Conservation (phyloP, 805 yeast genomes). For the Barnettozyma californica region DNA sequence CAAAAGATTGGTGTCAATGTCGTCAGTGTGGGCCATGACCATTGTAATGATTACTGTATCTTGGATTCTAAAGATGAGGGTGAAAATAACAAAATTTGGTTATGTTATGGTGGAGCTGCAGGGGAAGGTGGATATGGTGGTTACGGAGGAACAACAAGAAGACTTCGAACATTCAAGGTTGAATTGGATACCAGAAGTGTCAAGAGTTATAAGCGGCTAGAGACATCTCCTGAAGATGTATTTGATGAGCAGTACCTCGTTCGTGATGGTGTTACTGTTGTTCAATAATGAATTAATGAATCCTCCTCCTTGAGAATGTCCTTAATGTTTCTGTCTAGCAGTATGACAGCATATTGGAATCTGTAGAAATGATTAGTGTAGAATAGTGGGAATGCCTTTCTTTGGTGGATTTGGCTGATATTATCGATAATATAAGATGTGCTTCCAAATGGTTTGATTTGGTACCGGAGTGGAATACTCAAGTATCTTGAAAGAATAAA, state of each 20-base stretch:
- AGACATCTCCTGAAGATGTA: slow-evolving; percentile 43
- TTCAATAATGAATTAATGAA: slow-evolving; percentile 6
- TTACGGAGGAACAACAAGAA: slow-evolving; percentile 79
- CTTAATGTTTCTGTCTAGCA: slow-evolving; percentile 33
- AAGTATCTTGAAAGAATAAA: slow-evolving; percentile 29
- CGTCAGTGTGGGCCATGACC: slow-evolving; percentile 89
- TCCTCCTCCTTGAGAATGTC: slow-evolving; percentile 24
- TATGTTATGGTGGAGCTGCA: slow-evolving; percentile 90
- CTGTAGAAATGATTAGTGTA: slow-evolving; percentile 32
- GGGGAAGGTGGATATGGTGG: slow-evolving; percentile 98
- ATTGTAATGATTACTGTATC: slow-evolving; percentile 87
- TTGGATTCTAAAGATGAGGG: slow-evolving; percentile 37
- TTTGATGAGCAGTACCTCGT: slow-evolving; percentile 40
- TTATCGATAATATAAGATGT: slow-evolving; percentile 36
- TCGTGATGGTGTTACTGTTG: slow-evolving; percentile 11
- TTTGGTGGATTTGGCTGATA: slow-evolving; percentile 27
- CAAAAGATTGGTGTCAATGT: slow-evolving; percentile 67
- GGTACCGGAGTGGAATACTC: slow-evolving; percentile 34
- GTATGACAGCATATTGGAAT: slow-evolving; percentile 35
- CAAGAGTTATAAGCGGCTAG: slow-evolving; percentile 69
- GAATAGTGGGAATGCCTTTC: slow-evolving; percentile 35
- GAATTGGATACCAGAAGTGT: slow-evolving; percentile 41
- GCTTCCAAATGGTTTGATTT: slow-evolving; percentile 35
- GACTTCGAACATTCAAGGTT: slow-evolving; percentile 68
- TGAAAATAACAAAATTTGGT: slow-evolving; percentile 47